phyloP scores from a whole-genome alignment of 2,329 filamentous ascomycete species.

The Aureobasidium sp. region DNA sequence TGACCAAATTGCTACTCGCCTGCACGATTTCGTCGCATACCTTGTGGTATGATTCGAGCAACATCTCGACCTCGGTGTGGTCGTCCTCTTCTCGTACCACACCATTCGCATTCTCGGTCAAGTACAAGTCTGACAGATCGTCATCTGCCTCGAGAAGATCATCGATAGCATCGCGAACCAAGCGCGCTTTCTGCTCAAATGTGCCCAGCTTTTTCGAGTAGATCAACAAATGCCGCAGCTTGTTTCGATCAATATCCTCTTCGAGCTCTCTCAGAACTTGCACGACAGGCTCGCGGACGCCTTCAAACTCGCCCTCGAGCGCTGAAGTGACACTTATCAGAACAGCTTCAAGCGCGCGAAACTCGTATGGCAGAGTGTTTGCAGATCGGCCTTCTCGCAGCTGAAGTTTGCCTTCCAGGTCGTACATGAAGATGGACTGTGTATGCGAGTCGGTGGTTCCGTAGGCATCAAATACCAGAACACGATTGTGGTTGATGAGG shows the following conservation, averaged over 20 bases:
- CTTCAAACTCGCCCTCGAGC: slow-evolving; percentile 88
- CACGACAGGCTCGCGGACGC: slow-evolving; percentile 85
- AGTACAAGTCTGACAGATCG: slow-evolving; percentile 88
- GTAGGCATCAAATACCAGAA: slow-evolving; percentile 93
- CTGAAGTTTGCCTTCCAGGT: slow-evolving; percentile 82
- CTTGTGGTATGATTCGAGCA: slow-evolving; percentile 95
- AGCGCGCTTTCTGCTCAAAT: slow-evolving; percentile 92
- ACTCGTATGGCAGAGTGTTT: slow-evolving; percentile 74
- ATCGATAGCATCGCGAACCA: slow-evolving; percentile 90
- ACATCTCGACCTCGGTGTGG: slow-evolving; percentile 93
- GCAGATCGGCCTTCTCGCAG: slow-evolving; percentile 55
- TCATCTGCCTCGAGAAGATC: slow-evolving; percentile 95
- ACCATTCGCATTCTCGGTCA: slow-evolving; percentile 77
- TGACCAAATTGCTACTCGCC: slow-evolving; percentile 84
- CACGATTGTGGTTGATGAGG: slow-evolving; percentile 87
- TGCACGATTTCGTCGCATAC: slow-evolving; percentile 97
- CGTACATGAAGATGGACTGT: slow-evolving; percentile 96
- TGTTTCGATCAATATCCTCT: slow-evolving; percentile 93
- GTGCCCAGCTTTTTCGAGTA: slow-evolving; percentile 93
- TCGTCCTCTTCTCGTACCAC: slow-evolving; percentile 68
- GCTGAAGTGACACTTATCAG: slow-evolving; percentile 88
- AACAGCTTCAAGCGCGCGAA: slow-evolving; percentile 89
- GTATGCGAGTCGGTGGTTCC: slow-evolving; percentile 91
- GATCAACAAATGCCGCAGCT: slow-evolving; percentile 81
- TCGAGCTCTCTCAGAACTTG: slow-evolving; percentile 82